phyloP scores from a whole-genome alignment of 106 monocot genomes.

The Dendrobium nobile region DNA sequence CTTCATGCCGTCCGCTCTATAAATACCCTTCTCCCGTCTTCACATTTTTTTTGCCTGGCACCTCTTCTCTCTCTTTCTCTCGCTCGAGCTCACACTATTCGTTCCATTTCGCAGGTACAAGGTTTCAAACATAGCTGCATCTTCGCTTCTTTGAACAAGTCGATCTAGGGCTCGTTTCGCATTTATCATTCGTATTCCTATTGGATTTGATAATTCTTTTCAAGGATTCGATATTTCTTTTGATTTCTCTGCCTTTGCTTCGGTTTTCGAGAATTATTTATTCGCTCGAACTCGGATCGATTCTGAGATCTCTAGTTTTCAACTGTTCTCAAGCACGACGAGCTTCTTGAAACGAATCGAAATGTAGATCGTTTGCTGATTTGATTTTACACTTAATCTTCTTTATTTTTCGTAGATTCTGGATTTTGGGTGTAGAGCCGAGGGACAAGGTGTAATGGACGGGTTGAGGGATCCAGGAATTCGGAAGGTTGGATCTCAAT shows the following conservation, averaged over 20 bases:
- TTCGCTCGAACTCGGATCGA: neutral
- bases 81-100: neutral
- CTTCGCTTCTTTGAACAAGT: neutral
- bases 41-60: too few species aligned
- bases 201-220: neutral
- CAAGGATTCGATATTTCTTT: neutral
- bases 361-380: neutral
- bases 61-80: too few species aligned
- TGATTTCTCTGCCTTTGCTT: neutral
- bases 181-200: neutral
- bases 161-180: neutral
- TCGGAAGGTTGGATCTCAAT: constrained; percentile 30
- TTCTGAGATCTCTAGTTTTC: neutral
- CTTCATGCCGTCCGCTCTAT: too few species aligned
- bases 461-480: neutral
- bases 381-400: neutral
- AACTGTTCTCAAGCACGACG: neutral
- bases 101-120: neutral
- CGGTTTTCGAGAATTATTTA: neutral
- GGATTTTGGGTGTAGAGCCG: neutral
- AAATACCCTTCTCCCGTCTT: too few species aligned
- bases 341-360: too few species aligned
- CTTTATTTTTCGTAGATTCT: neutral
- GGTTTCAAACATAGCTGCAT: neutral
- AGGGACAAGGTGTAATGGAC: constrained; percentile 15